phyloP scores from a whole-genome alignment of 2,329 filamentous ascomycete genomes.

The Chaetomiaceae sp. region DNA sequence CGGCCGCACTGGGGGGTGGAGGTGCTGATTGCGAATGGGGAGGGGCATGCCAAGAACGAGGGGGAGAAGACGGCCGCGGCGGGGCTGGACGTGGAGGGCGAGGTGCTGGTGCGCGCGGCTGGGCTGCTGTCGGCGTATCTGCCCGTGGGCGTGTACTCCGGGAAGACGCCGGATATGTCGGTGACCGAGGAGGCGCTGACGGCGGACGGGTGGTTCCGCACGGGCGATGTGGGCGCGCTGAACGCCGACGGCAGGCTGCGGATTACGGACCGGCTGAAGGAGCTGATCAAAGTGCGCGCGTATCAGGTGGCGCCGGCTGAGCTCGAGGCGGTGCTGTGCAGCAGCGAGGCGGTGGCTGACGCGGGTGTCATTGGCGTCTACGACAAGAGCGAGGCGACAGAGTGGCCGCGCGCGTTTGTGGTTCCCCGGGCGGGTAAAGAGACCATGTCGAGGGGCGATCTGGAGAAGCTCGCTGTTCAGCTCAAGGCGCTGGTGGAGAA shows the following conservation, averaged over 20 bases:
- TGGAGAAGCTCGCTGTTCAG: constrained; percentile 46
- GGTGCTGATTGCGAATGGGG: constrained; percentile 55
- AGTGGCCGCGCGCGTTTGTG: constrained; percentile 55
- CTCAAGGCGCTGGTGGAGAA: constrained; percentile 56
- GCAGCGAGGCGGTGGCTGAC: constrained; percentile 39
- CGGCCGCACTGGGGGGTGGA: constrained; percentile 63
- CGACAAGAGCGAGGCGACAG: constrained; percentile 50
- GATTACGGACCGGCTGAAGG: constrained; percentile 70
- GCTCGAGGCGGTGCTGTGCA: constrained; percentile 36
- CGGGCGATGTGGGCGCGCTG: constrained; percentile 57
- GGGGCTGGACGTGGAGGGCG: constrained; percentile 52
- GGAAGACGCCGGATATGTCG: constrained; percentile 34
- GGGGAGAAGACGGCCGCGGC: constrained; percentile 34
- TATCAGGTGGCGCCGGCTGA: constrained; percentile 43
- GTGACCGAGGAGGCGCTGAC: constrained; percentile 38
- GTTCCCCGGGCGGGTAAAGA: constrained; percentile 34
- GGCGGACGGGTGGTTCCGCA: constrained; percentile 64
- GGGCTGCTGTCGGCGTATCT: constrained; percentile 67
- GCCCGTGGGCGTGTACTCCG: constrained; percentile 45
- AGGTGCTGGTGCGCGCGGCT: constrained; percentile 62
- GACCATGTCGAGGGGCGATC: constrained; percentile 27
- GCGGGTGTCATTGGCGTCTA: constrained; percentile 55
- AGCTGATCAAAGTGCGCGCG: constrained; percentile 44
- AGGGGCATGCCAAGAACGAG: constrained; percentile 30
- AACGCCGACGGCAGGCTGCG: constrained; percentile 53